These are phyloP conservation scores for Pseudocercospora crystallina DNA, from an alignment of 2,329 filamentous ascomycete genomes.

Conservation along the genomic window DNA sequence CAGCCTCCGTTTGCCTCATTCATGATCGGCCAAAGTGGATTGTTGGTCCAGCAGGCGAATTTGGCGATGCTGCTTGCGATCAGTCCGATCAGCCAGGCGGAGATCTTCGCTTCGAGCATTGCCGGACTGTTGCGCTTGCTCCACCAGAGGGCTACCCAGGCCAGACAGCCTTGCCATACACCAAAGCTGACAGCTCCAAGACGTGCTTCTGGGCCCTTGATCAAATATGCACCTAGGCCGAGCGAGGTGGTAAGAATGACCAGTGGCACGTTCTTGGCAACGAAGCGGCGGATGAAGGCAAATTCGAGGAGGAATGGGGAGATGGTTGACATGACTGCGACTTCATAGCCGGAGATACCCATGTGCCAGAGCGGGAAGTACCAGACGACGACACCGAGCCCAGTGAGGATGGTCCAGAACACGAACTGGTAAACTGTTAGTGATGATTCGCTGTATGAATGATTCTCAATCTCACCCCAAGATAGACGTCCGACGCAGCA, in stretches of 20 bases:
- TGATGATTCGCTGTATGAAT: conserved; percentile 2
- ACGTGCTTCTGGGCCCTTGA: conserved; percentile 69
- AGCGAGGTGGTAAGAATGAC: conserved; percentile 77
- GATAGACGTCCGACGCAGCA: conserved; percentile 83
- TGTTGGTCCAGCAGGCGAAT: conserved; percentile 91
- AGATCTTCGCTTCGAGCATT: conserved; percentile 76
- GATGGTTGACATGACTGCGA: conserved; percentile 78
- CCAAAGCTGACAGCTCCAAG: conserved; percentile 80
- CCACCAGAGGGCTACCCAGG: conserved; percentile 80
- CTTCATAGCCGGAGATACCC: conserved; percentile 96
- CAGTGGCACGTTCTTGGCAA: conserved; percentile 58
- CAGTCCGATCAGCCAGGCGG: conserved; percentile 78
- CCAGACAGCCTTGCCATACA: conserved; percentile 75
- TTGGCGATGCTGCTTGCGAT: conserved; percentile 85
- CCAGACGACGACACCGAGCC: conserved; percentile 86
- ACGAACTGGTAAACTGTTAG: conserved; percentile 63
- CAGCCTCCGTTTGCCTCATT: conserved; percentile 85
- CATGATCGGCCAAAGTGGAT: conserved; percentile 95
- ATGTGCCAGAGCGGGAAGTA: conserved; percentile 99
- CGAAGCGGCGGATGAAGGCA: conserved; percentile 64
- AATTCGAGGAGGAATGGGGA: conserved; percentile 78
- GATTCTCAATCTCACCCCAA: conserved; percentile 64
- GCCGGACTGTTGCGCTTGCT: conserved; percentile 72
- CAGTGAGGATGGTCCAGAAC: conserved; percentile 94
- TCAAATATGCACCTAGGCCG: conserved; percentile 76